Evolutionary conservation across 163 green algal species (phyloP), one percentile per base, ranked within the genome.

Genomic region (Picocystis sp.): DNA sequence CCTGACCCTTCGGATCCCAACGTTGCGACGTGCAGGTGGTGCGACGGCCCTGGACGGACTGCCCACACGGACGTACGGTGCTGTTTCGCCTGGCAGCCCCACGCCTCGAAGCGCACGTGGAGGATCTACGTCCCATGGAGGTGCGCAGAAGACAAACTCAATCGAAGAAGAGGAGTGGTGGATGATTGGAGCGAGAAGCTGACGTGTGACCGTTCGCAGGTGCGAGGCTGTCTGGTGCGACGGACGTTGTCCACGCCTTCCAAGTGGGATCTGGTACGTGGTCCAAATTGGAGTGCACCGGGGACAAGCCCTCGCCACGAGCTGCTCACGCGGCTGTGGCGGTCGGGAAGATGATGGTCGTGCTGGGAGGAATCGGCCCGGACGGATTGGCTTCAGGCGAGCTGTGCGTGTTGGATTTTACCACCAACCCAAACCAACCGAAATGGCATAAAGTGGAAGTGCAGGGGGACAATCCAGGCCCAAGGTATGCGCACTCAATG

Each of bases 331-430:
- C 87, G 29, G 86, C 86, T 15, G 92, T 88, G 15, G 87, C 90
- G 11, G 90, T 98, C n/a, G 90, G 90, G 51, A 94, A 82, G 63
- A 98, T 98, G 90, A 82, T 98, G 2, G 90, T 98, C 3, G 76
- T 97, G 43, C 71, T 94, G 78, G 89, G 89, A 22, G 89, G 89
- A 22, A 98, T 98, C 44, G 90, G 90, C 0, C 90, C 90, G 15
- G 80, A 81, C 9, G 90, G 90, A 1, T 65, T 98, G 6, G 87
- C 90, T 1, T 81, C 78, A 0, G 88, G 94, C 45, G 90, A 98
- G 67, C 69, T 98, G 49, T 87, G 97, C 74, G 90, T 98, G 13
- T 76, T 98, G 5, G 90, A 98, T 65, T 93, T 98, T 52, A 38
- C 29, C 29, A 91, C 82, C 38, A 76, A 63, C 22, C 41, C 48